Evolutionary conservation across 805 yeast species (phyloP), one percentile per base, ranked within the genome.

Genomic region (Barnettozyma siamensis): DNA sequence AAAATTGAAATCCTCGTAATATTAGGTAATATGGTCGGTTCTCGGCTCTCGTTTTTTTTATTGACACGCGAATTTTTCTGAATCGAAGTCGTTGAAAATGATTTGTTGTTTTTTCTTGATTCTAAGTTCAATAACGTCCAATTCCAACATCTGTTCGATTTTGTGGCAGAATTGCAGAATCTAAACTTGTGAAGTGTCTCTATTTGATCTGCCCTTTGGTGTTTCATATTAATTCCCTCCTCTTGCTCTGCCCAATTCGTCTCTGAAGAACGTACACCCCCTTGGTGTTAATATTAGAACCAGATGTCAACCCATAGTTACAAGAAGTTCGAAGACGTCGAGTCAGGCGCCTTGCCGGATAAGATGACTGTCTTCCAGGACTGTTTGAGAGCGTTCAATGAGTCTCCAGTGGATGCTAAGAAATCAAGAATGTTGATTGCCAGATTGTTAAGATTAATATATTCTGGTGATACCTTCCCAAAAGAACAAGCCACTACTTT

Each of bases 311-410:
- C 95, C 30, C 79, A 72, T 51, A 71, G 84, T 34, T 88, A 86
- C 66, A 88, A 88, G 69, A 85, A 86, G 68, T 78, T 75, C 65
- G 96, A 88, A 58, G 88, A 84, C 60, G 60, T 76, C 42, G 86
- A 75, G 51, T 70, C 83, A 37, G 80, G 82, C 43, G 68, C 72
- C 27, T 63, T 76, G 53, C 94, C 95, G 42, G 98, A 93, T 66
- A 89, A 89, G 66, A 93, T 93, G 98, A 83, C 96, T 10, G 89
- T 93, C 48, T 91, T 84, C 64, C 99, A 93, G 66, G 96, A 89
- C 62, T 89, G 97, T 70, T 70, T 87, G 58, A 85, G 85, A 51
- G 89, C 86, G 46, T 93, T 93, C 75, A 91, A 89, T 68, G 87
- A 89, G 49, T 75, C 93, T 33, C 95, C 95, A 10, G 83, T 89